Conservation (phyloP, 352 stramenopile species). For the Globisporangium cystogenes region DNA sequence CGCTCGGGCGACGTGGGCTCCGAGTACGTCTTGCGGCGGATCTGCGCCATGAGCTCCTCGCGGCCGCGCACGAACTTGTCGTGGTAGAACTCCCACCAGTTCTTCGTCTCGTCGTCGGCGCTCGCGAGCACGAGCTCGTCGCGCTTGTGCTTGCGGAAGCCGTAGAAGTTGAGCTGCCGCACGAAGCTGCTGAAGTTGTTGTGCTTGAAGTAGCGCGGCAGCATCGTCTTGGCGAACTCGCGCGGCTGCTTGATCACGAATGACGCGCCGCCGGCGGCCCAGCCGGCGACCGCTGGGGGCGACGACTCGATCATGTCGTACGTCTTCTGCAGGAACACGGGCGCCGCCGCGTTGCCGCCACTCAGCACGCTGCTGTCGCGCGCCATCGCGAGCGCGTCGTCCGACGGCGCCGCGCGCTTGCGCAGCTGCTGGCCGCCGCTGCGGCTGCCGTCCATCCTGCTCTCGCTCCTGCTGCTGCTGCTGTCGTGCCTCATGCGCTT, state of each 20-base stretch:
- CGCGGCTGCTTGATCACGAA: conserved; percentile 92
- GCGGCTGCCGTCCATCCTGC: too few species aligned
- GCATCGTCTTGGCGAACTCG: conserved; percentile 88
- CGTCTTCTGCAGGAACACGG: conserved; percentile 91
- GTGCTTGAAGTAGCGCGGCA: conserved; percentile 93
- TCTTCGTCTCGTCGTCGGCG: conserved; percentile 70
- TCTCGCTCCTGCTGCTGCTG: too few species aligned
- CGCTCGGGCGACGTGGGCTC: conserved; percentile 69
- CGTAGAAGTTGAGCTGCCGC: conserved; percentile 93
- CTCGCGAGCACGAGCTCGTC: conserved; percentile 82
- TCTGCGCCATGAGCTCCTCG: conserved; percentile 84
- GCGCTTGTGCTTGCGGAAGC: conserved; percentile 92
- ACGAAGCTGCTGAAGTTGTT: conserved; percentile 94
- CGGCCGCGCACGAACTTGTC: conserved; percentile 85
- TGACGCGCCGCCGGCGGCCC: conserved; percentile 73
- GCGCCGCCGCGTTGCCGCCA: conserved; percentile 20
- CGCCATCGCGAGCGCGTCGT: conserved; percentile 16
- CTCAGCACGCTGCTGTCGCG: conserved; percentile 7
- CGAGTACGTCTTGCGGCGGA: conserved; percentile 86
- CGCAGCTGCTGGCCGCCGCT: conserved; percentile 10
- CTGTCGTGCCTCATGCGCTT: too few species aligned
- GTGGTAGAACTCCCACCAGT: conserved; percentile 92
- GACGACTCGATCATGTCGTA: conserved; percentile 93
- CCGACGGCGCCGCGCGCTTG: not conserved
- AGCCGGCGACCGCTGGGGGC: conserved; percentile 63